Base-by-base conservation (phyloP, 331 rosid genomes). In the Malus hybrid region DNA sequence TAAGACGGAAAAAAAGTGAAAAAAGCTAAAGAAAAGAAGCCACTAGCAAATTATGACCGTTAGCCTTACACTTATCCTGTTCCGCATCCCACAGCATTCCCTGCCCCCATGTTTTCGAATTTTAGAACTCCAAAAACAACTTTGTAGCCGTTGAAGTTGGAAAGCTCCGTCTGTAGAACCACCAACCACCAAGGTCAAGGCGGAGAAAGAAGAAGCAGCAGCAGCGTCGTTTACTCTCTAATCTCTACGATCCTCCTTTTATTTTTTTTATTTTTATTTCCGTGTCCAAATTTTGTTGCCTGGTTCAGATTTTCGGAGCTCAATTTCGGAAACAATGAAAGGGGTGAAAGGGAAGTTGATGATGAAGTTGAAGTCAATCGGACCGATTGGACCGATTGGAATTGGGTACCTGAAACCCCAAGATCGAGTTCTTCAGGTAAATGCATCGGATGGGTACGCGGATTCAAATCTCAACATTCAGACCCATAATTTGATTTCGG, bases 351-450 rank as follows among this genome's bases (percentile, higher is more conserved):
- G 96, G 32, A 94, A 84, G 22, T 65, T 94, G 31, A 20, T 90
- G 83, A 92, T 86, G 93, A 94, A 86, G 85, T 88, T 94, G 69
- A 94, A 92, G 81, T 86, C 97, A 20, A 87, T 92, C 75, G 76
- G 76, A 60, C 97, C 87, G 42, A 70, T 84, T 62, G 76, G 76
- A 60, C 97, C 87, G 42, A 70, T 84, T 62, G 87, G 66, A 42
- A 72, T 84, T 62, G 87, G 66, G 8, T 81, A 81, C 81, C 83
- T 93, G 74, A 91, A 83, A 36, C 59, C 73, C 1, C 88, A 79
- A 69, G 96, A 91, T 65, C 90, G 86, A 73, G 70, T 89, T 82
- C 92, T 92, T 78, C 97, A 91, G 75, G 82, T 84, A 42, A 82
- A 79, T 31, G 80, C 88, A 10, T 79, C 85, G 15, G 84, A 92